Percentiles rank a stretch among this genome's conserved stretches.
Evolutionary conservation across 352 stramenopile genomes (phyloP).

Genomic region (Pythium dissotocum): DNA sequence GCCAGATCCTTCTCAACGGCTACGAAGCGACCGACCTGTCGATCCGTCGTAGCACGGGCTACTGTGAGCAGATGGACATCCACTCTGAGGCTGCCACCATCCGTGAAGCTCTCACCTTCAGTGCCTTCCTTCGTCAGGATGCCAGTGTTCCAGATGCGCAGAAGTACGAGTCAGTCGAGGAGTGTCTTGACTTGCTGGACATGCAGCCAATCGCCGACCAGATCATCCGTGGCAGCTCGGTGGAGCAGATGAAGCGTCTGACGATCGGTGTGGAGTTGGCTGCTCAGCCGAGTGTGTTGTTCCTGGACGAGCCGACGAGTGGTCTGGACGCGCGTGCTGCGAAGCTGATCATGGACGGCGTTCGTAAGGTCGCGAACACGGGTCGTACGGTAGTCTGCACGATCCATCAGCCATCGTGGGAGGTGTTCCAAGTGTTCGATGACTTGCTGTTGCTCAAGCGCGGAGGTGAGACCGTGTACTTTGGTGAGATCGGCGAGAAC

Average conservation of each 20-base stretch:
- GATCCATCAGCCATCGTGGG: slow-evolving; percentile 32
- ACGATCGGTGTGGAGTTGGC: slow-evolving; percentile 74
- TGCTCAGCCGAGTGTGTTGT: slow-evolving; percentile 74
- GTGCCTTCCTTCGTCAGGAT: slow-evolving; percentile 79
- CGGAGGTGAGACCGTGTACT: slow-evolving; percentile 30
- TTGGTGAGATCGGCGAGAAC: slow-evolving; percentile 26
- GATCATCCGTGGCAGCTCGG: slow-evolving; percentile 39
- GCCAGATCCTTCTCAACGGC: slow-evolving; percentile 89
- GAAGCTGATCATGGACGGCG: slow-evolving; percentile 73
- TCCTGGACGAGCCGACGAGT: slow-evolving; percentile 77
- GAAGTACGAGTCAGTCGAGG: slow-evolving; percentile 42
- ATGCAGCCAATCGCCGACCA: slow-evolving; percentile 38
- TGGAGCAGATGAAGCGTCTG: slow-evolving; percentile 53
- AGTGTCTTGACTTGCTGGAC: slow-evolving; percentile 39
- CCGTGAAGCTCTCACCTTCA: slow-evolving; percentile 91
- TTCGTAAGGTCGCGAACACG: slow-evolving; percentile 73
- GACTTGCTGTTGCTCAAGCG: slow-evolving; percentile 28
- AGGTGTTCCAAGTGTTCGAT: slow-evolving; percentile 33
- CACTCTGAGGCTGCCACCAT: slow-evolving; percentile 90
- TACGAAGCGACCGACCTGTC: slow-evolving; percentile 59
- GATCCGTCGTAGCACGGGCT: slow-evolving; percentile 43
- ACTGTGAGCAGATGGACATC: slow-evolving; percentile 84
- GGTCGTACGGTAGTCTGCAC: slow-evolving; percentile 31
- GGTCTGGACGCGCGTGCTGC: slow-evolving; percentile 84
- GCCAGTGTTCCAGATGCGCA: slow-evolving; percentile 27